phyloP scores from a whole-genome alignment of 2,329 filamentous ascomycete species.

The Fusarium sp. region DNA sequence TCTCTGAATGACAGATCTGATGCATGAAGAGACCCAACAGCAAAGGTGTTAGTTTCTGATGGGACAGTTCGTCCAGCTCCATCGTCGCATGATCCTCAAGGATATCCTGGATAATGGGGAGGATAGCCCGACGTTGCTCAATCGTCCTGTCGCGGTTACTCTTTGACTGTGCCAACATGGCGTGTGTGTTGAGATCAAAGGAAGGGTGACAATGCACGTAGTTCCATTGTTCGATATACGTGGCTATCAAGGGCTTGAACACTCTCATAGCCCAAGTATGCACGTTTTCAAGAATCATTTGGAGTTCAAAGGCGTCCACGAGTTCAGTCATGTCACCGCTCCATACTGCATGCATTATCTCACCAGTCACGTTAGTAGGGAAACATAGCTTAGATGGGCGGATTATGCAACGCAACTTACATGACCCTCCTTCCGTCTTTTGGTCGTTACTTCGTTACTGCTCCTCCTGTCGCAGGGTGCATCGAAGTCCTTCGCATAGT shows the following conservation, averaged over 20 bases:
- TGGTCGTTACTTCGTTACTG: too few relatives aligned
- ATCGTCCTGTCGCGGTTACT: not conserved
- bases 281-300: constrained; percentile 39
- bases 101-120: constrained; percentile 10
- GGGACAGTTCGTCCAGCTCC: constrained; percentile 7
- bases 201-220: not conserved
- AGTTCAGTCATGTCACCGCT: constrained; percentile 34
- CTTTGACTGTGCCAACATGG: too few relatives aligned
- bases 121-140: not conserved
- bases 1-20: constrained; percentile 11
- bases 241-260: constrained; percentile 36
- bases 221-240: constrained; percentile 37
- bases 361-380: too few relatives aligned
- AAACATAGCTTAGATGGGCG: not conserved
- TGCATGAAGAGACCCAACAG: constrained; percentile 28
- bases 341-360: not conserved
- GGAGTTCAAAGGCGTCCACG: constrained; percentile 25
- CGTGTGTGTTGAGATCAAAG: too few relatives aligned
- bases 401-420: not conserved
- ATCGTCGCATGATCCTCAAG: constrained; percentile 2
- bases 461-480: too few relatives aligned
- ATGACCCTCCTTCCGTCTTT: not conserved
- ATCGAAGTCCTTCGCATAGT: constrained; percentile 15
- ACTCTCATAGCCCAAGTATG: constrained; percentile 42
- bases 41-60: constrained; percentile 17